Percentiles rank a stretch among this genome's conserved stretches.
These are phyloP conservation scores for Metschnikowia continentalis DNA, from an alignment of 805 yeast genomes.

Conservation along the genomic window DNA sequence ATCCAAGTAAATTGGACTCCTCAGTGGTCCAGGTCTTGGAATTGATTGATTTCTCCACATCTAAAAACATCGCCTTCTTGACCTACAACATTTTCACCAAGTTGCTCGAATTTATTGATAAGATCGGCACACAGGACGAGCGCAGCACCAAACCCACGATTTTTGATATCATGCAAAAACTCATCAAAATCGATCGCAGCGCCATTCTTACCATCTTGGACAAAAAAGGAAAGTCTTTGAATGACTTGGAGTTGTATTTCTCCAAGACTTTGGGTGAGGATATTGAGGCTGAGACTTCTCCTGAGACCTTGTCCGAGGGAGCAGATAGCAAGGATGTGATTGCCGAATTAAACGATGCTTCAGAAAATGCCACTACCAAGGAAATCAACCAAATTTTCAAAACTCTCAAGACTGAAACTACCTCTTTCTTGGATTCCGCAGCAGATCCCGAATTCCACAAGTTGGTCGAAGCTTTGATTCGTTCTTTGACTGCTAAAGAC, in stretches of 20 bases:
- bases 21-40: conserved; percentile 22
- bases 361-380: neutral
- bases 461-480: conserved; percentile 41
- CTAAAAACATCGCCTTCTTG: conserved; percentile 8
- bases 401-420: conserved; percentile 12
- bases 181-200: conserved; percentile 19
- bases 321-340: neutral
- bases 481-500: conserved; percentile 32
- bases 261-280: conserved; percentile 53
- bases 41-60: conserved; percentile 17
- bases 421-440: conserved; percentile 34
- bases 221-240: conserved; percentile 17
- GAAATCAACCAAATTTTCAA: neutral
- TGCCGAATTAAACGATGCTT: conserved; percentile 5
- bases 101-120: conserved; percentile 10
- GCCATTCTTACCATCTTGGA: conserved; percentile 21
- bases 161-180: conserved; percentile 18
- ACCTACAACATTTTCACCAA: conserved; percentile 17
- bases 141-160: neutral
- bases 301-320: neutral
- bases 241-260: conserved; percentile 51
- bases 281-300: conserved; percentile 6
- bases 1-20: conserved; percentile 14
- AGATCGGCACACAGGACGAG: conserved; percentile 16
- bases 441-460: conserved; percentile 38